Conservation (phyloP, 1,284 basidiomycete genomes). For the Puccinia hordei region DNA sequence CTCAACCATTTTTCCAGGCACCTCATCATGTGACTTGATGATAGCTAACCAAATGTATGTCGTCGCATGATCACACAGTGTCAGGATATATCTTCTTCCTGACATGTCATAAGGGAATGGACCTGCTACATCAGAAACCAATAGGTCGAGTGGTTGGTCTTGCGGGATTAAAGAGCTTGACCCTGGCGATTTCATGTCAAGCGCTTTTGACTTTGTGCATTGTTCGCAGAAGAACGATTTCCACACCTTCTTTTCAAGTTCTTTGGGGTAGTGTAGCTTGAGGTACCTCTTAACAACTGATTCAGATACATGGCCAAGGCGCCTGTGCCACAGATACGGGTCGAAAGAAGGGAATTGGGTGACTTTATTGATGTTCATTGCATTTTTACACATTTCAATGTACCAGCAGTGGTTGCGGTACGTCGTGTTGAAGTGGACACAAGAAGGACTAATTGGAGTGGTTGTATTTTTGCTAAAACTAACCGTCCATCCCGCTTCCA, state of each 20-base stretch:
- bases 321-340: background rate
- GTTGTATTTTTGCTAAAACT: background rate
- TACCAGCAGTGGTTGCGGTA: slow-evolving; percentile 16
- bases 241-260: background rate
- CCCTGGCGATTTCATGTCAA: background rate
- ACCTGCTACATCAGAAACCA: background rate
- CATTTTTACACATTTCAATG: background rate
- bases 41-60: background rate
- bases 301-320: background rate
- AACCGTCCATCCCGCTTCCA: background rate
- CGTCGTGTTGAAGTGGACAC: background rate
- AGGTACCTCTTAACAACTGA: background rate
- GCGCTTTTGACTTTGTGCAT: background rate
- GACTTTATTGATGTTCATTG: background rate
- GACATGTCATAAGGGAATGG: background rate
- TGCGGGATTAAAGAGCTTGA: background rate
- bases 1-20: background rate
- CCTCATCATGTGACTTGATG: background rate
- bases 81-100: background rate
- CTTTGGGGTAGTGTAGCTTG: background rate
- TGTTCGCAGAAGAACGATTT: background rate
- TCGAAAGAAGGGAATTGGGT: background rate
- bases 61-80: slow-evolving; percentile 1
- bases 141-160: background rate
- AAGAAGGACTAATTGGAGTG: background rate